These are phyloP conservation scores for Colletotrichum orbiculare DNA, from an alignment of 2,329 filamentous ascomycete species.

Conservation along the genomic window DNA sequence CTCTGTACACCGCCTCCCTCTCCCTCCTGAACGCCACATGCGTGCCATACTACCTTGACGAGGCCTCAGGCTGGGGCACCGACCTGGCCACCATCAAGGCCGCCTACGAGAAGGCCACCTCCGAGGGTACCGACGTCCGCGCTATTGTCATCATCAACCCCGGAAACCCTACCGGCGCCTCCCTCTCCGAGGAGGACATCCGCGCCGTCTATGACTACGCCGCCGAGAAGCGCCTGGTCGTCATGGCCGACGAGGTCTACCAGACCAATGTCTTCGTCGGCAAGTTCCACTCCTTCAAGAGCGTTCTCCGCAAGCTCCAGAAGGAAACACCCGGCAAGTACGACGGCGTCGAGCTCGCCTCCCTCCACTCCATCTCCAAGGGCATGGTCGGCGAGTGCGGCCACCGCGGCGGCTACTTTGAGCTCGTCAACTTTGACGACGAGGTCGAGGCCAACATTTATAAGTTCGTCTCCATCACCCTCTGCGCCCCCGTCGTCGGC, in stretches of 20 bases:
- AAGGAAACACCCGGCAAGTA: constrained; percentile 79
- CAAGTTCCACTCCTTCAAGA: constrained; percentile 96
- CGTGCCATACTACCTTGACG: constrained; percentile 95
- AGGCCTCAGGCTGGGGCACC: constrained; percentile 87
- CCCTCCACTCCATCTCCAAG: constrained; percentile 94
- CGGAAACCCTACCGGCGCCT: constrained; percentile 95
- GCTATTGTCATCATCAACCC: constrained; percentile 98
- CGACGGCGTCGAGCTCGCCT: constrained; percentile 88
- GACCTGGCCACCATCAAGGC: constrained; percentile 81
- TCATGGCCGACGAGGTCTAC: constrained; percentile 98
- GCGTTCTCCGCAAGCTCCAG: constrained; percentile 84
- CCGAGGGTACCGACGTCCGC: constrained; percentile 85
- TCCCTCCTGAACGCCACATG: constrained; percentile 84
- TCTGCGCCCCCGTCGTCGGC: constrained; percentile 94
- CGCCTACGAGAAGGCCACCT: constrained; percentile 79
- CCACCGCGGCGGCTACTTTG: constrained; percentile 97
- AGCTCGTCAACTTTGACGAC: constrained; percentile 88
- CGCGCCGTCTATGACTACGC: constrained; percentile 88
- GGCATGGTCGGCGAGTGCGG: constrained; percentile 99
- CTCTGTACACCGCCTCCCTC: constrained; percentile 94
- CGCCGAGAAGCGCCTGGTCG: constrained; percentile 83
- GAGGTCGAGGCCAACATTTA: constrained; percentile 94
- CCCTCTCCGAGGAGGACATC: constrained; percentile 82
- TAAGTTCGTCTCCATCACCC: constrained; percentile 97
- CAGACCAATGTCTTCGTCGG: constrained; percentile 98